Percentiles rank a stretch among this genome's conserved stretches.
Conservation (phyloP, 2,329 filamentous ascomycete species). For the Penicillium sp. region DNA sequence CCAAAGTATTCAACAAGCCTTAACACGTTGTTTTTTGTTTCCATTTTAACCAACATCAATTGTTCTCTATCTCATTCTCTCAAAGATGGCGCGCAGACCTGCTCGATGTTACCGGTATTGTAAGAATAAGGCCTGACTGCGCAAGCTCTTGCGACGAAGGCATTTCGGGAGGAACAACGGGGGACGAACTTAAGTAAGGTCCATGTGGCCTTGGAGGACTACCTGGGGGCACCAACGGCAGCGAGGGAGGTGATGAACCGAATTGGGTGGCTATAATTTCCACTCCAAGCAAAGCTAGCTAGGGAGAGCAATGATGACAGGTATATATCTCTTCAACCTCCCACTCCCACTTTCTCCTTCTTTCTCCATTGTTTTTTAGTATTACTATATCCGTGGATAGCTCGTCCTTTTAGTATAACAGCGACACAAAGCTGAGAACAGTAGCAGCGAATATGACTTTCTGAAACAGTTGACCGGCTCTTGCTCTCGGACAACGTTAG, state of each 20-base stretch:
- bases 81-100: background rate
- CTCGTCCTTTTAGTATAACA: conserved; percentile 1
- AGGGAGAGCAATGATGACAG: background rate
- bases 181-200: no score
- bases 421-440: background rate
- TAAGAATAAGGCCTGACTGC: background rate
- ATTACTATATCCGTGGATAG: background rate
- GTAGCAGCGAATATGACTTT: background rate
- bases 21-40: no score
- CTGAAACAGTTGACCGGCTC: background rate
- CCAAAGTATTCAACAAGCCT: no score
- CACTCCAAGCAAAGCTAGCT: background rate
- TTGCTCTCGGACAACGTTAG: background rate
- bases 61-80: no score
- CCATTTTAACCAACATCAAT: no score
- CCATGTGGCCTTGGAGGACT: no score
- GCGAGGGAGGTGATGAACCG: background rate
- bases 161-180: no score
- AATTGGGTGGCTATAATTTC: background rate
- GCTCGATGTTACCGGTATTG: background rate
- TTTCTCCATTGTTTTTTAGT: background rate
- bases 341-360: background rate
- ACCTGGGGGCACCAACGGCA: background rate
- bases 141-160: no score
- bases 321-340: conserved; percentile 1